Evolutionary conservation across 2,329 filamentous ascomycete species (phyloP), one percentile per base, ranked within the genome.

Genomic region (Penicillium sp.): DNA sequence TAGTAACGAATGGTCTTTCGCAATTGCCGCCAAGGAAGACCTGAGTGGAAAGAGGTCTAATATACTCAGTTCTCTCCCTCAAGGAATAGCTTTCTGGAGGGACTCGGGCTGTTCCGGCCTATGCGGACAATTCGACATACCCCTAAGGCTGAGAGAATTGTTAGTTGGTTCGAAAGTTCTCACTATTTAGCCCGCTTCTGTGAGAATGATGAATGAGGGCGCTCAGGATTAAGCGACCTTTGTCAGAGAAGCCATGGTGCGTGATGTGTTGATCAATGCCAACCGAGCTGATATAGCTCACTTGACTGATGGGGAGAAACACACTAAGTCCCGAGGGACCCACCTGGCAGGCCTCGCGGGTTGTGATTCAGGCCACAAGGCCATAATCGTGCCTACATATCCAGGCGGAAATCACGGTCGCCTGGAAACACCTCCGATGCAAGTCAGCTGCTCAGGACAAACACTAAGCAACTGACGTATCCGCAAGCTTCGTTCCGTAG

Each of bases 391-490:
- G 64, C 70, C 67, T 68, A n/a, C 61, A 60, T 49, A 6, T 56
- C 8, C 57, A 56, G 60, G 59, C 19, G 22, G 0, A 4, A 11
- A 52, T 5, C 68, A 68, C 64, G 68, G 70, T 35, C 25, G 53
- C 25, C 63, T 13, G 30, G 10, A 60, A 13, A 53, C 40, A 46
- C 68, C 60, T 52, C 22, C 10, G 19, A 28, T 37, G 68, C 68
- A 70, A 53, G 58, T 64, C 55, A 64, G 57, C 52, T 62, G 61
- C 51, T 65, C 51, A 61, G 49, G 58, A 68, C 60, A 68, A 69
- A 68, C 65, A 68, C 59, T 42, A 58, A 33, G 26, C 51, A 56
- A 65, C 66, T 73, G 72, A 73, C 69, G 71, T 73, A 72, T 67
- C 67, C 63, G 63, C 56, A 65, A 66, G 62, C 65, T 66, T 64